Evolutionary conservation across 352 stramenopile species (phyloP), one percentile per base, ranked within the genome.

Genomic region (Phytophthora constricta): DNA sequence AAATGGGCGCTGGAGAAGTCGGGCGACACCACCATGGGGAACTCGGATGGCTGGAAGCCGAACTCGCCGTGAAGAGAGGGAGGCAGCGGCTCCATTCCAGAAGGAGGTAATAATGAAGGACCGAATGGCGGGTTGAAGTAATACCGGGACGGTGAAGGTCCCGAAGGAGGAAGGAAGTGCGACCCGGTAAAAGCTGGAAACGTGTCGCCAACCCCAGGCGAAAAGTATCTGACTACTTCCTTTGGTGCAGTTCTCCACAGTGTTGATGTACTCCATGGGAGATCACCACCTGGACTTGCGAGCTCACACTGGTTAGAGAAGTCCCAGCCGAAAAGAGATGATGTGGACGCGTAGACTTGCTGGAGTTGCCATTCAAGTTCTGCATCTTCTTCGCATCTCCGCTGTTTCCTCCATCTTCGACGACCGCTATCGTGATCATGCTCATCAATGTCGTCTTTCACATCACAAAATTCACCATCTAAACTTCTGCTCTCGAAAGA

Each of bases 191-290:
- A 82, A 17, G 57, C 42, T 0, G 69, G 67, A 49, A 68, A 79
- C n/a, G 47, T 25, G n/a, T 79, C 65, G 8, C 61, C 72, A 17
- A 57, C 77, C 10, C 71, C 68, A 34, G 73, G 51, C 10, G 78
- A 77, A 69, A 91, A 91, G 51, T 84, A 95, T 0, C 87, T 81
- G 42, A 95, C 87, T 37, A 95, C 87, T 41, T 92, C 78, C 16
- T 79, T 77, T 2, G 87, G 85, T 23, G 77, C 82, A 2, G 85
- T 93, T 73, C 74, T 68, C 83, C 83, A 93, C 10, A 92, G 66
- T 19, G 70, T 84, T 0, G 62, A 70, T 20, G 90, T 62, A 34
- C 62, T 81, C 80, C 80, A 93, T 2, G 71, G 62, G 5, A 81
- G 58, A 47, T 64, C 57, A 1, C 48, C 48, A 13, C 54, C n/a